Evolutionary conservation across 352 stramenopile genomes (phyloP), one percentile per base, ranked within the genome.

Genomic region (Phytophthora boehmeriae): DNA sequence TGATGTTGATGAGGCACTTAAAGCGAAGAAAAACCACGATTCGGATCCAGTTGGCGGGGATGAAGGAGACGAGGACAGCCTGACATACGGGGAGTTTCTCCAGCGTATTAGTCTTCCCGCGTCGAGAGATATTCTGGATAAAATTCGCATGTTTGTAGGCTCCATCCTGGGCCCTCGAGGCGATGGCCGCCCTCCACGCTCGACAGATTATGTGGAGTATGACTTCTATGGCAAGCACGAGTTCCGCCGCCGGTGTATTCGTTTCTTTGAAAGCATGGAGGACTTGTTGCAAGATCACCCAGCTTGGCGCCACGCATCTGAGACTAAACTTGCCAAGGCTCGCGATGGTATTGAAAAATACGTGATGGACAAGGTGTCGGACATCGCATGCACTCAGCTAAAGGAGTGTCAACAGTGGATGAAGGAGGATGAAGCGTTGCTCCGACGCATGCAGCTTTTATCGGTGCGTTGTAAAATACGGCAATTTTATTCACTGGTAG

Each of bases 261-360:
- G 74, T 28, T 95, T 95, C 60, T 93, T 95, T 53, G 66, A 85
- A 36, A 76, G 54, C 49, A 92, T 92, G 63, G 78, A 90, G 25
- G 84, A 89, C 4, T 63, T 76, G 28, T 47, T 95, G 8, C 19
- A 64, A 14, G 59, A 66, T 9, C 86, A 95, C 25, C 68, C 81
- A 4, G 68, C 77, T 4, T 95, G 86, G 86, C 68, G 83, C 5
- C 75, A 91, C 55, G 74, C 63, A 0, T 88, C 81, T 2, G 86
- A 95, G 43, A 32, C 66, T 2, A 90, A 72, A 25, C 55, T 96
- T 1, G 25, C 63, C 2, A 89, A 83, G 48, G 89, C 80, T 5
- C 80, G 91, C 8, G 86, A 97, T 54, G 78, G 89, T 1, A 83
- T 97, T 38, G 91, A 97, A 64, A 97, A 97, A 57, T 97, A 96